A percentile compares a stretch with the other conserved stretches of the same genome.
phyloP scores from a whole-genome alignment of 176 grass and related monocot species.

The Elymus sibiricus region DNA sequence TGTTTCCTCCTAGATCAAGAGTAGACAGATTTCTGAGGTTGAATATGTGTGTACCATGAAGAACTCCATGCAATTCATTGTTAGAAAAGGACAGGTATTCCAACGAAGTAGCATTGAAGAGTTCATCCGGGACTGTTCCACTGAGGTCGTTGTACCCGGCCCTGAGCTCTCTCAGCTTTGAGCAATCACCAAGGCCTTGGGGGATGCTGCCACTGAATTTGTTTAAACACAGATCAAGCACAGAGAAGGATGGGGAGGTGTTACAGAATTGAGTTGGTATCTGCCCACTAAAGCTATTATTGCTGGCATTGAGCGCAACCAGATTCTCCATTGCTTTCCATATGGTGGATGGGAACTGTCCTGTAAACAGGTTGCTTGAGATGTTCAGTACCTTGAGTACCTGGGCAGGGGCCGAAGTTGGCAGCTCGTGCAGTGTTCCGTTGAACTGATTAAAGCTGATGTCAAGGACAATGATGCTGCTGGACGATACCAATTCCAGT shows the following conservation, averaged over 20 bases:
- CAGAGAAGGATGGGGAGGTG: not conserved
- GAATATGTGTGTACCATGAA: too few species aligned
- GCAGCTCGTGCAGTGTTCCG: not conserved
- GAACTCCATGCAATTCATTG: too few species aligned
- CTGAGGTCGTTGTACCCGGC: conserved; percentile 24
- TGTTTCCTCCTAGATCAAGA: conserved; percentile 34
- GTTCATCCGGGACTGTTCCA: conserved; percentile 21
- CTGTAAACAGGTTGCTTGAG: conserved; percentile 39
- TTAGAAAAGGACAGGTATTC: too few species aligned
- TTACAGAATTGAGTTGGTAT: conserved; percentile 26
- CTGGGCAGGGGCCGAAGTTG: not conserved
- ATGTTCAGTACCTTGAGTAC: conserved; percentile 43
- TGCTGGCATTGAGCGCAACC: conserved; percentile 27
- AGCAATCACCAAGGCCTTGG: not conserved
- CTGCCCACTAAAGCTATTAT: conserved; percentile 35
- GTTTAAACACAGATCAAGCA: conserved; percentile 31
- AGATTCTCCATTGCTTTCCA: conserved; percentile 10
- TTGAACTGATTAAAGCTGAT: conserved; percentile 34
- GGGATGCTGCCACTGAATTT: not conserved
- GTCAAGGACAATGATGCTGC: not conserved
- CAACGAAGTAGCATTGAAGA: conserved; percentile 1
- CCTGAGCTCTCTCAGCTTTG: not conserved
- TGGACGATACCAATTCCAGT: not conserved
- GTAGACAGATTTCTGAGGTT: not conserved
- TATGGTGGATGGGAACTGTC: conserved; percentile 1